phyloP scores from a whole-genome alignment of 805 yeast species.

The Metschnikowia lochheadii region DNA sequence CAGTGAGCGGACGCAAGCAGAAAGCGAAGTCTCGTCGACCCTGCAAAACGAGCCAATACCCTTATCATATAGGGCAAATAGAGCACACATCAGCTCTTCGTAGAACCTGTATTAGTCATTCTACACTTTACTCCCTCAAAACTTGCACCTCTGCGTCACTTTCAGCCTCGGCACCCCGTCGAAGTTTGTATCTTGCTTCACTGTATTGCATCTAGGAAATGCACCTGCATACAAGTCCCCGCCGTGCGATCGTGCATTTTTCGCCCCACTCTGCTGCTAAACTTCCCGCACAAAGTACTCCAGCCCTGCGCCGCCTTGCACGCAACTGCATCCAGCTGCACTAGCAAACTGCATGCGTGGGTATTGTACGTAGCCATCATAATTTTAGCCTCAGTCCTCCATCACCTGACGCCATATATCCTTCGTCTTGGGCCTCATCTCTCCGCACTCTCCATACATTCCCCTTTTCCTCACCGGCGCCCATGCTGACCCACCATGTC shows the following conservation, averaged over 20 bases:
- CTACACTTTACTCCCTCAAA: too few relatives aligned
- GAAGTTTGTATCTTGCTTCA: neutral
- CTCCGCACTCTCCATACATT: neutral
- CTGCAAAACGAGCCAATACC: too few relatives aligned
- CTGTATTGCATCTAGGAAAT: neutral
- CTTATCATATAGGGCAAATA: too few relatives aligned
- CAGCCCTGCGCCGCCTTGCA: neutral
- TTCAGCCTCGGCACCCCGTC: too few relatives aligned
- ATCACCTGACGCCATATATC: neutral
- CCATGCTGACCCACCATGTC: slow-evolving; percentile 1
- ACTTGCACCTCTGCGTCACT: too few relatives aligned
- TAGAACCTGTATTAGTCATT: too few relatives aligned
- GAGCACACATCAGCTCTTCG: too few relatives aligned
- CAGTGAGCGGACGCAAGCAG: neutral
- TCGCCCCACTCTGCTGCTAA: neutral
- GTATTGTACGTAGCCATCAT: slow-evolving; percentile 1
- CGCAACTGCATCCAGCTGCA: neutral
- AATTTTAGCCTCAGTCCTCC: neutral
- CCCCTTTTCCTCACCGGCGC: neutral
- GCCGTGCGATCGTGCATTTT: slow-evolving; percentile 1
- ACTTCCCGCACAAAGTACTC: neutral
- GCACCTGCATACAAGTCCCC: neutral
- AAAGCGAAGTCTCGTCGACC: too few relatives aligned
- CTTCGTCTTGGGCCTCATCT: neutral
- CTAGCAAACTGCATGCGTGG: slow-evolving; percentile 4